A percentile compares a stretch with the other conserved stretches of the same genome.
Evolutionary conservation across 2,329 filamentous ascomycete species (phyloP).

Genomic region (Leptographium wingfieldii): DNA sequence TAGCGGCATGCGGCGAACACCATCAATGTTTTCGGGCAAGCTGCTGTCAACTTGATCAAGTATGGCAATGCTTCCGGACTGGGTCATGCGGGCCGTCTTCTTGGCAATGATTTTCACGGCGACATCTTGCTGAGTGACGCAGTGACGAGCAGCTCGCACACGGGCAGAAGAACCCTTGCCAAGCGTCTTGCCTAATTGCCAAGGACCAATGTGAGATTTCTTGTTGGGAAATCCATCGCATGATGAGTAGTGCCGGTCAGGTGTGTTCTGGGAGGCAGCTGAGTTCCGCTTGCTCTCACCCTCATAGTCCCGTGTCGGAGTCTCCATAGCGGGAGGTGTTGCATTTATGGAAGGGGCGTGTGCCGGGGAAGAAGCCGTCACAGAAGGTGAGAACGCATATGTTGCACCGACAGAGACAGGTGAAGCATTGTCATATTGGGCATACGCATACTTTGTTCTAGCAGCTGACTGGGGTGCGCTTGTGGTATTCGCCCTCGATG

Average conservation of each 20-base stretch:
- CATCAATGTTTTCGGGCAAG: slow-evolving; percentile 40
- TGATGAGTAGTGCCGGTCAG: slow-evolving; percentile 22
- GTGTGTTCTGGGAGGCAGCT: slow-evolving; percentile 16
- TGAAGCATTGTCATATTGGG: neutral
- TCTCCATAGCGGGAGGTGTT: too few species aligned
- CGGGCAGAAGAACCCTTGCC: slow-evolving; percentile 83
- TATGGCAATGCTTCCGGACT: slow-evolving; percentile 74
- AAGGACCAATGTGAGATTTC: slow-evolving; percentile 79
- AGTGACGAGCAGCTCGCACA: slow-evolving; percentile 75
- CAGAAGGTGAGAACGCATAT: neutral
- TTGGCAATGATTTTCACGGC: slow-evolving; percentile 95
- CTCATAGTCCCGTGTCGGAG: too few species aligned
- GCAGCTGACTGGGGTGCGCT: slow-evolving; percentile 9
- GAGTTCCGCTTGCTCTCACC: slow-evolving; percentile 17
- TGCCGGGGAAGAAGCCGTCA: neutral
- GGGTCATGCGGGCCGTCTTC: slow-evolving; percentile 62
- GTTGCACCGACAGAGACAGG: neutral
- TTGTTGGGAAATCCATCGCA: slow-evolving; percentile 17
- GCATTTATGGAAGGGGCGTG: neutral
- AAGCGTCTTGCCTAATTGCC: slow-evolving; percentile 80
- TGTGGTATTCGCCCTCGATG: slow-evolving; percentile 16
- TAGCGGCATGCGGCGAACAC: slow-evolving; percentile 63
- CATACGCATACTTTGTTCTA: neutral
- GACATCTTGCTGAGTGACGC: slow-evolving; percentile 63
- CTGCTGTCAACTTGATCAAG: slow-evolving; percentile 61